A percentile compares a stretch with the other conserved stretches of the same genome.
phyloP scores from a whole-genome alignment of 805 yeast genomes.

The Kodamaea hsintzibuensis region DNA sequence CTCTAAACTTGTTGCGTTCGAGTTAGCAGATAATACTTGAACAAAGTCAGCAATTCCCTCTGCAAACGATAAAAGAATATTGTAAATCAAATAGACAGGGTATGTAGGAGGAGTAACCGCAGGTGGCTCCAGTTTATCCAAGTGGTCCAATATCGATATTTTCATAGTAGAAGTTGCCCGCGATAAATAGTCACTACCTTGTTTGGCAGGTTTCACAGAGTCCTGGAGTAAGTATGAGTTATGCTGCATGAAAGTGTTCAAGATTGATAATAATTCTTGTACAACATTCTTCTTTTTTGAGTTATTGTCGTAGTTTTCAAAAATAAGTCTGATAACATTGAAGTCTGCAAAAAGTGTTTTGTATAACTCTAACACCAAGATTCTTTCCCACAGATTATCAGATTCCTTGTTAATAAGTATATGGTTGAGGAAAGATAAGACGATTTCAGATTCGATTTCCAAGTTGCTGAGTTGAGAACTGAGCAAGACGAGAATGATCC shows the following conservation, averaged over 20 bases:
- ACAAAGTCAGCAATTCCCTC: conserved; percentile 69
- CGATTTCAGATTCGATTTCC: conserved; percentile 78
- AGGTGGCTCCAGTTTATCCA: conserved; percentile 84
- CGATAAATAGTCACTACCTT: background rate
- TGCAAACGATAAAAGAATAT: conserved; percentile 52
- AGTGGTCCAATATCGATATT: conserved; percentile 64
- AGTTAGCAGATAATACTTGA: conserved; percentile 36
- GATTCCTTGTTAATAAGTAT: conserved; percentile 59
- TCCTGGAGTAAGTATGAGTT: conserved; percentile 20
- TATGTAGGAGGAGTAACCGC: conserved; percentile 59
- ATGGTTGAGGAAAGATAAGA: conserved; percentile 73
- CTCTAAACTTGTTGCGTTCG: conserved; percentile 26
- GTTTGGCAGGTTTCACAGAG: conserved; percentile 16
- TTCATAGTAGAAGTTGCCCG: conserved; percentile 42
- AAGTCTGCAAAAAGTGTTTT: conserved; percentile 60
- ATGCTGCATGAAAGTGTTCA: conserved; percentile 22
- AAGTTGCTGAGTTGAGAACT: conserved; percentile 57
- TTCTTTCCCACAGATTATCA: conserved; percentile 69
- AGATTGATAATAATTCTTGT: conserved; percentile 48
- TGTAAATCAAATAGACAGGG: conserved; percentile 52
- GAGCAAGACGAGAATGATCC: conserved; percentile 66
- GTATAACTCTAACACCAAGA: conserved; percentile 72
- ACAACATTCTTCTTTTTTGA: conserved; percentile 60
- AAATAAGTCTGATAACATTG: conserved; percentile 51
- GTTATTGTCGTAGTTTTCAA: conserved; percentile 58